Conservation (phyloP, 148 eudicot genomes). For the Simmondsia chinensis region DNA sequence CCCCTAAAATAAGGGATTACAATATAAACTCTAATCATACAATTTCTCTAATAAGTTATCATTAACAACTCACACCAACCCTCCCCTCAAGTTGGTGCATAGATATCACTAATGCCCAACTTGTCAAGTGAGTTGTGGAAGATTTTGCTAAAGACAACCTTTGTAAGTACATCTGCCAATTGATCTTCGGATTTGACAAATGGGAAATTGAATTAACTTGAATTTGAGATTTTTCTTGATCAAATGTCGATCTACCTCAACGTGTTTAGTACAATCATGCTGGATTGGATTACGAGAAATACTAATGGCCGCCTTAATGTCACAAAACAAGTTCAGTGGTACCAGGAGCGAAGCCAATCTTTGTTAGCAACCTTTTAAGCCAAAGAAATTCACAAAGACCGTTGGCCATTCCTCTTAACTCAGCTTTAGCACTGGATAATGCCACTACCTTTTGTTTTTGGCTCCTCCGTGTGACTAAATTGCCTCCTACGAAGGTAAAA, state of each 20-base stretch:
- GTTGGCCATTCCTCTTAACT: neutral
- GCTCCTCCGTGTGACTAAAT: neutral
- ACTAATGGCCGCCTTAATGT: neutral
- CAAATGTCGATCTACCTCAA: no score
- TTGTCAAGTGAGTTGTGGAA: neutral
- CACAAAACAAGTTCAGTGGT: neutral
- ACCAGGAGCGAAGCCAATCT: neutral
- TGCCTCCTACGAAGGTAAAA: neutral
- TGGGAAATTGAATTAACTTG: neutral
- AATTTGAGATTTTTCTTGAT: neutral
- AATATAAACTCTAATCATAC: no score
- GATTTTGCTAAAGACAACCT: neutral
- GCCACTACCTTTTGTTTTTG: neutral
- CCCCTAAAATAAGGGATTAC: no score
- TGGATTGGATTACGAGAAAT: neutral
- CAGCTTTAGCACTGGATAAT: neutral
- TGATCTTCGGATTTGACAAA: neutral
- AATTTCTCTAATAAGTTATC: no score
- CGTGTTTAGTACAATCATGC: slow-evolving; percentile 1
- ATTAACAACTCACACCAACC: no score
- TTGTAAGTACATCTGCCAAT: neutral
- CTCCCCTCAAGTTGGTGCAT: neutral
- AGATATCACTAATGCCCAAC: neutral
- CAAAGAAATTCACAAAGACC: neutral
- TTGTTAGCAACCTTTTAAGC: neutral